Evolutionary conservation across 2,329 filamentous ascomycete genomes (phyloP), one percentile per base, ranked within the genome.

Genomic region (Colletotrichum shisoi): DNA sequence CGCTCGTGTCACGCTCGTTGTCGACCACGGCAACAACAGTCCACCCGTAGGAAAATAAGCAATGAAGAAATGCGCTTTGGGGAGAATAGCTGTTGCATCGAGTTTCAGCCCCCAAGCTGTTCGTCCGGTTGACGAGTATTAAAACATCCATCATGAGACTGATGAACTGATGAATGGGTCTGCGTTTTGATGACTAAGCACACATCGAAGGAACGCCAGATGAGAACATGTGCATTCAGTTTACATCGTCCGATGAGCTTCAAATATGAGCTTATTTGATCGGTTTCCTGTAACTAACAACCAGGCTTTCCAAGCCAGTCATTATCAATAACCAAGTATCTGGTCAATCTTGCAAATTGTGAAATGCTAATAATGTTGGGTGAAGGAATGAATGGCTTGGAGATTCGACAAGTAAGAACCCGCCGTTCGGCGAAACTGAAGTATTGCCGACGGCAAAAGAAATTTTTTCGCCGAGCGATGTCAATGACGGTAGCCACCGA

Each of bases 361-460:
- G 27, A 2, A 8, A 52, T 37, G 11, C 24, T n/a, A 54, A 19
- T n/a, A 54, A 19, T 37, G 15, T 46, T 19, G 27, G 27, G 37
- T 37, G 31, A 31, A 27, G 12, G 31, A 31, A 27, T n/a, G 31
- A 31, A 27, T n/a, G 31, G 31, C 31, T 53, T 17, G 31, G 34
- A 19, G 24, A 24, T 24, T 31, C 3, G 7, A 51, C 34, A 11
- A n/a, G 49, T n/a, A n/a, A n/a, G 31, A 37, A 37, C 6, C n/a
- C n/a, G 21, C 31, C 1, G 3, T 24, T 46, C 63, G 61, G 61
- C 37, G 4, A 54, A 51, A 27, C 3, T 17, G 24, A 5, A 42
- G 8, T 42, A 12, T 67, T 64, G 48, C 65, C 65, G 65, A 40
- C 65, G 61, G 65, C 17, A 44, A 67, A 57, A 60, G 9, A 8